Conservation (phyloP, 176 grass and related monocot genomes). For the Zea mays region Zm-B73-REFERENCE-NAM-5.0 NC_050097.1:215307001-215307500, state of each 20-base stretch:
- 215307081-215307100: background rate
- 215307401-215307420: background rate
- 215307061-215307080: constrained; percentile 39
- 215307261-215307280: background rate
- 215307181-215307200: background rate
- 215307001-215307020: background rate
- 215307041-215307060: background rate
- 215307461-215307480: too few species aligned
- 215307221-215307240: background rate
- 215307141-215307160: background rate
- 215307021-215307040: constrained; percentile 12
- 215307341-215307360: background rate
- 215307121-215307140: background rate
- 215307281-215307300: background rate
- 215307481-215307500: too few species aligned
- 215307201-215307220: background rate
- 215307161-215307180: background rate
- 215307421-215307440: background rate
- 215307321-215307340: background rate
- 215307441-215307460: background rate
- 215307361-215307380: background rate
- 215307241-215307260: background rate
- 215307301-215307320: background rate
- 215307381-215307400: background rate
- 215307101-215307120: background rate